Evolutionary conservation across 495 filamentous ascomycete genomes (phyloP).

Genomic region (Rusavskia elegans): DNA sequence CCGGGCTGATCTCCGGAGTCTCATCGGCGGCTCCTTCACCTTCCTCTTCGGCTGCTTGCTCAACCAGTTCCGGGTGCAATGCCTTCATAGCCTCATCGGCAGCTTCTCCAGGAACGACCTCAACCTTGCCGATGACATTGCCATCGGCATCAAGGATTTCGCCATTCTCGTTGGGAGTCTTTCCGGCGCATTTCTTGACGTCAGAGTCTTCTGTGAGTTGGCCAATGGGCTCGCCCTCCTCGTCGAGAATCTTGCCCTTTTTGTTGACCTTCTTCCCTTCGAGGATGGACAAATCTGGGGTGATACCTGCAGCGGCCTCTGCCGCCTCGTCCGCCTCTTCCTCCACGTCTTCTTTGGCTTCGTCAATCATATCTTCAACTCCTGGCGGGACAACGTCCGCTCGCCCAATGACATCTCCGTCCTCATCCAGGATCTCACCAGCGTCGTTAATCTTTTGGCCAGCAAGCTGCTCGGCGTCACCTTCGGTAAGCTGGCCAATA

Average conservation of each 20-base stretch:
- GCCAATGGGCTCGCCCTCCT: conserved; percentile 35
- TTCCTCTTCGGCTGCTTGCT: conserved; percentile 10
- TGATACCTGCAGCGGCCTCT: conserved; percentile 17
- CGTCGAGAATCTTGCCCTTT: conserved; percentile 38
- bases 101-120: conserved; percentile 33
- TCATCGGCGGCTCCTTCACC: conserved; percentile 13
- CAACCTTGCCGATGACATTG: conserved; percentile 32
- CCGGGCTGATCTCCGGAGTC: conserved; percentile 24
- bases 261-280: conserved; percentile 37
- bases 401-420: conserved; percentile 6
- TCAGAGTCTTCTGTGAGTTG: conserved; percentile 39
- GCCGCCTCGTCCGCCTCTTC: conserved; percentile 16
- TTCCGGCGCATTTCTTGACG: conserved; percentile 26
- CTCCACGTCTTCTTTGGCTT: conserved; percentile 3
- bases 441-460: conserved; percentile 11
- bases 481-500: conserved; percentile 2
- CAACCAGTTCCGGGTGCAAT: conserved; percentile 30
- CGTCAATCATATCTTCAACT: conserved; percentile 6
- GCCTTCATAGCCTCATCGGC: conserved; percentile 31
- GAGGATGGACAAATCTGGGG: conserved; percentile 30
- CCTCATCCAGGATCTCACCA: conserved; percentile 6
- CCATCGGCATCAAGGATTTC: conserved; percentile 34
- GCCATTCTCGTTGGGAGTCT: conserved; percentile 33
- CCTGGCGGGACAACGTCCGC: conserved; percentile 2
- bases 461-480: conserved; percentile 17